Percentiles rank a stretch among this genome's conserved stretches.
Conservation (phyloP, 305 asterid genomes). For the Fraxinus albicans region DNA sequence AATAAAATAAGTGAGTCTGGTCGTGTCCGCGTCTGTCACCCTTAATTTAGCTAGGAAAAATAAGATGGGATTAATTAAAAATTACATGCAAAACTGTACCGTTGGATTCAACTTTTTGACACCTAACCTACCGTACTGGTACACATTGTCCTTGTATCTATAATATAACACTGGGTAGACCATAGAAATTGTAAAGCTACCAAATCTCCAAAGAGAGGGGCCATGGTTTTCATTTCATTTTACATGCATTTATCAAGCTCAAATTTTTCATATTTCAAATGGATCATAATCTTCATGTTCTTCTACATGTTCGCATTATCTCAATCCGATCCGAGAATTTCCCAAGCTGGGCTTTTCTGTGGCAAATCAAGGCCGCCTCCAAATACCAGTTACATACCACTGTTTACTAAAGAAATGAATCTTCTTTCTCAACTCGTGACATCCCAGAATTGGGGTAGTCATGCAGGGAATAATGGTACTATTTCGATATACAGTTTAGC, state of each 20-base stretch:
- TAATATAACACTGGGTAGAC: background rate
- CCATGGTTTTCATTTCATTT: background rate
- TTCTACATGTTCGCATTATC: background rate
- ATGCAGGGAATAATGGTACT: conserved; percentile 21
- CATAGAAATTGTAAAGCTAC: background rate
- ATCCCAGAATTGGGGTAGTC: conserved; percentile 42
- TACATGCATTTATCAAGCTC: conserved; percentile 38
- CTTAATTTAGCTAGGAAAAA: too few relatives aligned
- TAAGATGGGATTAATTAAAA: too few relatives aligned
- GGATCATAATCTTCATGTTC: conserved; percentile 27
- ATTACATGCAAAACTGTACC: background rate
- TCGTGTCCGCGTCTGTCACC: too few relatives aligned
- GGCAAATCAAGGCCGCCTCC: conserved; percentile 34
- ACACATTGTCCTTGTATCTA: too few relatives aligned
- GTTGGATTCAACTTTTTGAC: background rate
- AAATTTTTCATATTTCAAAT: conserved; percentile 18
- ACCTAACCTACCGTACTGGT: too few relatives aligned
- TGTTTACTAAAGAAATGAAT: conserved; percentile 54
- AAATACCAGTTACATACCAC: conserved; percentile 46
- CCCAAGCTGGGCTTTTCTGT: conserved; percentile 63
- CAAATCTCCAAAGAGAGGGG: background rate
- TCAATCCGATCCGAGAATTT: conserved; percentile 55
- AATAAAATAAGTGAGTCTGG: too few relatives aligned
- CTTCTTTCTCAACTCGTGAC: conserved; percentile 50
- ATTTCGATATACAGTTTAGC: conserved; percentile 49